These are phyloP conservation scores for Orbilia brochopaga DNA, from an alignment of 2,329 filamentous ascomycete species.

Conservation along the genomic window DNA sequence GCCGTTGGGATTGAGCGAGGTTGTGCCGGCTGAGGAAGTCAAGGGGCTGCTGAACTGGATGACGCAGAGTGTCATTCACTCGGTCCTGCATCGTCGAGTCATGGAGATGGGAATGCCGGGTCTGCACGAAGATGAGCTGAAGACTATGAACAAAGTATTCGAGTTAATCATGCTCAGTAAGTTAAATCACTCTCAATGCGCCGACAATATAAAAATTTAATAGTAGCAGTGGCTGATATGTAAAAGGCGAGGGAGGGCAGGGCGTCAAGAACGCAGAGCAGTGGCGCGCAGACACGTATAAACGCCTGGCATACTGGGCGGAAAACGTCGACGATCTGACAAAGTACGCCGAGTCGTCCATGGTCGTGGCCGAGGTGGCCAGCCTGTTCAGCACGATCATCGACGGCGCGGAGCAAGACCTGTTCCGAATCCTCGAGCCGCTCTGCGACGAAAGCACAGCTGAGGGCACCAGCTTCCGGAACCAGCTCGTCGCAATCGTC, in stretches of 20 bases:
- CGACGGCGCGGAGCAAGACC: conserved; percentile 17
- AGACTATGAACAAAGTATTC: conserved; percentile 27
- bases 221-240: background rate
- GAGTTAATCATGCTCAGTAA: conserved; percentile 26
- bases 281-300: conserved; percentile 40
- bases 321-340: conserved; percentile 24
- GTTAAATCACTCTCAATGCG: background rate
- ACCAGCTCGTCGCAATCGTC: conserved; percentile 30
- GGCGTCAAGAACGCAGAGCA: conserved; percentile 23
- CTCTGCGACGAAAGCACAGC: conserved; percentile 27
- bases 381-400: conserved; percentile 14
- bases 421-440: conserved; percentile 24
- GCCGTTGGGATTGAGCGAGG: conserved; percentile 20
- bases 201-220: background rate
- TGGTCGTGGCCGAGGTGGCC: conserved; percentile 14
- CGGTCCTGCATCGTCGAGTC: conserved; percentile 25
- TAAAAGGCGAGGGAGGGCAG: conserved; percentile 28
- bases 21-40: conserved; percentile 26
- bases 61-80: conserved; percentile 38
- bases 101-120: conserved; percentile 33
- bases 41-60: conserved; percentile 34
- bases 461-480: conserved; percentile 21
- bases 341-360: conserved; percentile 17
- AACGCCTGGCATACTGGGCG: conserved; percentile 31
- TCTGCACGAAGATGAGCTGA: conserved; percentile 6